Percentiles rank a stretch among this genome's conserved stretches.
Conservation (phyloP, 331 rosid species). For the Arachis monticola region DNA sequence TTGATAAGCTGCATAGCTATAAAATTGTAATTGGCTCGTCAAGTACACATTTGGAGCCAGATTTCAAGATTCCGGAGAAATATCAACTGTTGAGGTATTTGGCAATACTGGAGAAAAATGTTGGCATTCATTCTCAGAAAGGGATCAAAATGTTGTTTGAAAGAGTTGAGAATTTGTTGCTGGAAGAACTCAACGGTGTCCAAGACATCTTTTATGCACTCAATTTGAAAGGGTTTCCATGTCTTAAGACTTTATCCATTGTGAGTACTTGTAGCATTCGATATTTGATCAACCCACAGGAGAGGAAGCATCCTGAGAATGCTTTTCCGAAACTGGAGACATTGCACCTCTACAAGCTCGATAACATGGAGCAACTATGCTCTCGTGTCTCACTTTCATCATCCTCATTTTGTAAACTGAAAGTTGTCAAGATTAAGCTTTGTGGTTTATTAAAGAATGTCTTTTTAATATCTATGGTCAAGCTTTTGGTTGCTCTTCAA, state of each 20-base stretch:
- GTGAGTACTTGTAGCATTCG: conserved; percentile 12
- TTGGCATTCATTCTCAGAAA: conserved; percentile 15
- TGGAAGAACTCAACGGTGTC: too few relatives aligned
- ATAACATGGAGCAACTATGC: conserved; percentile 16
- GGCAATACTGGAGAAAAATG: conserved; percentile 30
- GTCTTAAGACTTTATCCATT: conserved; percentile 32
- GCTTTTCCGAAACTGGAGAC: conserved; percentile 39
- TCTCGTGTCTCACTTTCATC: neutral
- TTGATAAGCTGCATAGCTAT: too few relatives aligned
- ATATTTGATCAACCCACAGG: conserved; percentile 23
- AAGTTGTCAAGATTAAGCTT: neutral
- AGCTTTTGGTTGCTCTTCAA: neutral
- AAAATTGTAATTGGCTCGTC: conserved; percentile 17
- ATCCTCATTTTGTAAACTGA: conserved; percentile 28
- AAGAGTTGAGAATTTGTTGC: too few relatives aligned
- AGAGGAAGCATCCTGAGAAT: neutral
- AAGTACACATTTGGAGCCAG: neutral
- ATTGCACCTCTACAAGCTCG: neutral
- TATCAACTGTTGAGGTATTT: conserved; percentile 29
- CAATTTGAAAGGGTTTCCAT: conserved; percentile 36
- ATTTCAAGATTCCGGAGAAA: neutral
- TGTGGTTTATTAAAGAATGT: conserved; percentile 33
- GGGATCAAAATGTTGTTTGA: conserved; percentile 18
- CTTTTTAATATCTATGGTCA: conserved; percentile 14
- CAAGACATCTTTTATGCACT: too few relatives aligned